Evolutionary conservation across 805 yeast species (phyloP), one percentile per base, ranked within the genome.

Genomic region (Zygotorulaspora danielsina): DNA sequence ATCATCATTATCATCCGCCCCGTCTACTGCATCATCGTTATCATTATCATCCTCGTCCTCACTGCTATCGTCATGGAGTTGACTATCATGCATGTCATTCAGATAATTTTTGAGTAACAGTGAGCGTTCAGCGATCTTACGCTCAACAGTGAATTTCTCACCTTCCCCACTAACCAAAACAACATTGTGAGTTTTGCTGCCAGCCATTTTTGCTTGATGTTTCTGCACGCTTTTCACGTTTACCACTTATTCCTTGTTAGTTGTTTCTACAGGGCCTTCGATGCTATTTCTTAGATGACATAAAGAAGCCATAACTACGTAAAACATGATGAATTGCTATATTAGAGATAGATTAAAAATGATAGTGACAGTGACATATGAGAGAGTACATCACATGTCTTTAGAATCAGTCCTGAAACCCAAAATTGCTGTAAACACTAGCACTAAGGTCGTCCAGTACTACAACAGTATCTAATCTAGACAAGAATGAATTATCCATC

Each of bases 401-500:
- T n/a, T n/a, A n/a, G n/a, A n/a, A n/a, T n/a, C 28, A 34, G 27
- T 39, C 43, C 20, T 31, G 38, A 18, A 39, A 43, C 18, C 57
- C 55, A 50, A 84, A 85, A 54, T 87, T 87, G 13, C 95, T 82
- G 61, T 89, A 89, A 6, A 89, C 89, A 49, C 87, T 73, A 4
- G 97, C 97, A 64, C 95, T 81, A 50, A 89, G 72, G 44, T 87
- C 96, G 49, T 85, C 94, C 41, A 89, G 71, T 47, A 80, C 87
- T 3, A 48, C 44, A 2, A 56, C 45, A 7, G 55, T 31, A 32
- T 59, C 59, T 10, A 59, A 38, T 13, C 52, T 42, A 31, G 51
- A 42, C 20, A 58, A 28, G 27, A 39, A 51, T 24, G 47, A 45
- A 39, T 57, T 59, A 27, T 50, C 50, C 45, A 44, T 42, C 6